Percentiles rank a stretch among this genome's conserved stretches.
phyloP scores from a whole-genome alignment of 2,329 filamentous ascomycete species.

The Paraphoma sp. region DNA sequence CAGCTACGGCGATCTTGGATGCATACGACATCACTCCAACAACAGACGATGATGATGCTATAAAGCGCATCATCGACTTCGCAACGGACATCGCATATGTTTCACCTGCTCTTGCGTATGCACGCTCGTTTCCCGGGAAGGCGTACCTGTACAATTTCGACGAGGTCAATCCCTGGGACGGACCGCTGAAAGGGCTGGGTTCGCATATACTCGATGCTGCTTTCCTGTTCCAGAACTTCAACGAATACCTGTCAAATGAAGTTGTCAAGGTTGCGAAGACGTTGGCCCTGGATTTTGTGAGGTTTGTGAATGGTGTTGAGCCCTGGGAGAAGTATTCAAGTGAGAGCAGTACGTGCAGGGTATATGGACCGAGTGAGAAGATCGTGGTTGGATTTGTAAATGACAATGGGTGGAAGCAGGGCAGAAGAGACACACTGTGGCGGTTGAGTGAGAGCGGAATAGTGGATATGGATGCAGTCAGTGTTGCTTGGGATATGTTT shows the following conservation, averaged over 20 bases:
- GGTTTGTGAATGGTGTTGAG: conserved; percentile 23
- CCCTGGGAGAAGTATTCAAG: conserved; percentile 15
- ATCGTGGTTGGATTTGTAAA: background rate
- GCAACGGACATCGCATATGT: conserved; percentile 54
- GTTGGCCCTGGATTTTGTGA: conserved; percentile 26
- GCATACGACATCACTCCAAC: conserved; percentile 47
- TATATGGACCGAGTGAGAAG: conserved; percentile 9
- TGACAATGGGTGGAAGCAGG: background rate
- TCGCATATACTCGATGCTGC: conserved; percentile 37
- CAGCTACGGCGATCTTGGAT: conserved; percentile 31
- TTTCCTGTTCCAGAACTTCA: conserved; percentile 36
- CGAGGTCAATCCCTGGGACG: conserved; percentile 34
- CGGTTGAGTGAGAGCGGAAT: conserved; percentile 15
- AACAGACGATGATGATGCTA: conserved; percentile 46
- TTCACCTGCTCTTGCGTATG: conserved; percentile 48
- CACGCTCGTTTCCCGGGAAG: conserved; percentile 28
- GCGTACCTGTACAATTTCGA: conserved; percentile 29
- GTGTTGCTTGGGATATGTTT: conserved; percentile 28
- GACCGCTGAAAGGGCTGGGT: conserved; percentile 24
- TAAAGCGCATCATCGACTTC: conserved; percentile 48
- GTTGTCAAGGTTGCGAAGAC: conserved; percentile 7
- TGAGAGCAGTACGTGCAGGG: conserved; percentile 1
- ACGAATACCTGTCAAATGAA: conserved; percentile 13
- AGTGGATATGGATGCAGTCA: conserved; percentile 26
- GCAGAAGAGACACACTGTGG: conserved; percentile 14